A percentile compares a stretch with the other conserved stretches of the same genome.
Evolutionary conservation across 2,329 filamentous ascomycete species (phyloP).

Genomic region (Chrysoporthe puriensis): DNA sequence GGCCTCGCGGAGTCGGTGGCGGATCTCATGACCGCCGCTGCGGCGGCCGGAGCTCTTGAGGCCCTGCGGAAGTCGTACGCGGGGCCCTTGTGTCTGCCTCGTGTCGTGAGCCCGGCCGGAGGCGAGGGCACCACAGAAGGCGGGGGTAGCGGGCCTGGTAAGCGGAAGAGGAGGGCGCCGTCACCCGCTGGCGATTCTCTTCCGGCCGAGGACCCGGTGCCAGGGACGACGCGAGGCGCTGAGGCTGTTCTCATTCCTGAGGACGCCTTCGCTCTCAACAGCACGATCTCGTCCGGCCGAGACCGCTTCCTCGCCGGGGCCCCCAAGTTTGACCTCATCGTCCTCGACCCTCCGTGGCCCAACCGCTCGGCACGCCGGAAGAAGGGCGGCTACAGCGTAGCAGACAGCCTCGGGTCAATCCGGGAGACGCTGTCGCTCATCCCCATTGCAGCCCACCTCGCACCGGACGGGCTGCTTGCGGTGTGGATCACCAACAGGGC

Average conservation of each 20-base stretch:
- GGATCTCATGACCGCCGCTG: constrained; percentile 56
- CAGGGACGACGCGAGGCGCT: constrained; percentile 20
- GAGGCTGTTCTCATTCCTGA: constrained; percentile 43
- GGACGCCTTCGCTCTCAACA: constrained; percentile 50
- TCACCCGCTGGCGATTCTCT: neutral
- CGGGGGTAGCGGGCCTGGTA: neutral
- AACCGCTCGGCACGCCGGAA: constrained; percentile 73
- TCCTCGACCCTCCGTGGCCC: constrained; percentile 82
- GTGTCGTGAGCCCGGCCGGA: constrained; percentile 33
- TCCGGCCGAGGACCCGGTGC: neutral
- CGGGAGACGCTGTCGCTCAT: constrained; percentile 54
- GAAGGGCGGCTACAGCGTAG: constrained; percentile 52
- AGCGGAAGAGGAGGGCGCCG: constrained; percentile 23
- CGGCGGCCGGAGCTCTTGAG: constrained; percentile 49
- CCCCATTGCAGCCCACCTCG: constrained; percentile 60
- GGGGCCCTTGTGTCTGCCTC: constrained; percentile 54
- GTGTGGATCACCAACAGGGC: constrained; percentile 80
- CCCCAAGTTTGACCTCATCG: constrained; percentile 66
- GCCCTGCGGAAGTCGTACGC: constrained; percentile 39
- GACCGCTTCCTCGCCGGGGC: constrained; percentile 46
- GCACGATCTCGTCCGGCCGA: constrained; percentile 49
- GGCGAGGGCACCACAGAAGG: neutral
- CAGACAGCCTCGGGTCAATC: constrained; percentile 51
- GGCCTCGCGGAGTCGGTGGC: constrained; percentile 54
- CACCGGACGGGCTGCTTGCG: constrained; percentile 61